Base-by-base conservation (phyloP, 495 filamentous ascomycete species). In the Penicillium bovifimosum region DNA sequence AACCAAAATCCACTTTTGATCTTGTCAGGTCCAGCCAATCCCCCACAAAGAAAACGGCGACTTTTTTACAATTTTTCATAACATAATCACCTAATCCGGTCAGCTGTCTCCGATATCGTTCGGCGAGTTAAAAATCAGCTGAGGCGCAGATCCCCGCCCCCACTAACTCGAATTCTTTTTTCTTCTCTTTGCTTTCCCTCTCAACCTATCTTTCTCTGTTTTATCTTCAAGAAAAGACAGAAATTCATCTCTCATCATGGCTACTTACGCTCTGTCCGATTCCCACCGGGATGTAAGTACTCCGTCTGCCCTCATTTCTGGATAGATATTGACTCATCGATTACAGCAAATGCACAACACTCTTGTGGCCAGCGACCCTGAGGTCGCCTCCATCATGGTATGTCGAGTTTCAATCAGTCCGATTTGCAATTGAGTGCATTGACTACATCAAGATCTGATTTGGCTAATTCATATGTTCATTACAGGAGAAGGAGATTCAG, bases 371-470 rank as follows among this genome's bases (percentile, higher is more conserved):
- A 81, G 80, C 39, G 92, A 98, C 73, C 87, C 91, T 17, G 91
- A 96, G 76, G 86, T 98, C 57, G 87, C 89, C 34, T 80, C 86
- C 67, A 93, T 96, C 67, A 96, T 98, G 91, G 89, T 93, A 78
- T 47, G 81, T 74, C 89, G 84, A 83, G 68, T 44, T 73, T 62
- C 26, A 42, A 48, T 16, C 24, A 45, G 36, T 50, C 48, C 35
- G 11, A 11, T 13, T 6, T n/a, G 4, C 24, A 47, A 46, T 39
- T 47, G 9, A 13, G 17, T 38, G 28, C 28, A 26, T 34, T 24
- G n/a, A 10, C 6, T 13, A 31, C 9, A 26, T 11, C n/a, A 26
- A 18, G 41, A 35, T 39, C 11, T 17, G 13, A n/a, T 6, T 44
- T 54, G 39, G 17, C 50, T 61, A 49, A 56, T 42, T 8, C 31